Evolutionary conservation across 352 stramenopile genomes (phyloP).

Genomic region (Globisporangium canariense): DNA sequence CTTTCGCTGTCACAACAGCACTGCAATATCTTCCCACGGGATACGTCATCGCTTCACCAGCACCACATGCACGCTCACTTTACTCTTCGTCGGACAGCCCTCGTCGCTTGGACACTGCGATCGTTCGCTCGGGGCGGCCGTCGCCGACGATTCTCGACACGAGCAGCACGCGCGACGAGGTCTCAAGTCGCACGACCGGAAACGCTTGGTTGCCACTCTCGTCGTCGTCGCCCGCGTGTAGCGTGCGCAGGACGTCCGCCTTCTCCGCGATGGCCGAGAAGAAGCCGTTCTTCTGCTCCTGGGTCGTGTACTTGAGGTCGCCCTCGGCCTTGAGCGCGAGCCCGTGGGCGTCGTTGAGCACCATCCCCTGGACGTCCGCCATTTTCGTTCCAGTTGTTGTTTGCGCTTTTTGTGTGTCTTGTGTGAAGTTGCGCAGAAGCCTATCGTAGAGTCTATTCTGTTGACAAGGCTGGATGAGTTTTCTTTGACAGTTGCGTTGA

Average conservation of each 20-base stretch:
- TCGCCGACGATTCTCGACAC: constrained; percentile 49
- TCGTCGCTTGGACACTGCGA: constrained; percentile 57
- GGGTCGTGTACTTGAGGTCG: constrained; percentile 47
- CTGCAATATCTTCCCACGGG: too few relatives aligned
- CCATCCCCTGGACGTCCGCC: constrained; percentile 48
- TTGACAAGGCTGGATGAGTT: not conserved
- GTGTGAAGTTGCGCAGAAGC: not conserved
- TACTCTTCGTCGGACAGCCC: constrained; percentile 24
- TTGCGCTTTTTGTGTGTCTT: not conserved
- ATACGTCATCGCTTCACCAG: not conserved
- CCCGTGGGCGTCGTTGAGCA: constrained; percentile 76
- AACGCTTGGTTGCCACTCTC: constrained; percentile 29
- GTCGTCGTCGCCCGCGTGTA: constrained; percentile 29
- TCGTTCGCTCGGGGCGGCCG: constrained; percentile 38
- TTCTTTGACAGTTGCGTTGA: too few relatives aligned
- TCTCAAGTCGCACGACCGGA: constrained; percentile 53
- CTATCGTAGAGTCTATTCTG: not conserved
- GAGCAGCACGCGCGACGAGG: constrained; percentile 46
- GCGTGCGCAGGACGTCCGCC: constrained; percentile 45
- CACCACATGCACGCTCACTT: constrained; percentile 7
- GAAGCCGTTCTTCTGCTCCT: constrained; percentile 63
- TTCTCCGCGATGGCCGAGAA: constrained; percentile 72
- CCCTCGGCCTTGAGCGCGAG: constrained; percentile 65
- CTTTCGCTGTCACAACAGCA: too few relatives aligned
- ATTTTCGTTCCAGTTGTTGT: constrained; percentile 21